Percentiles rank a stretch among this genome's conserved stretches.
Conservation (phyloP, 139 green algal species). For the Asterochloris sp. region DNA sequence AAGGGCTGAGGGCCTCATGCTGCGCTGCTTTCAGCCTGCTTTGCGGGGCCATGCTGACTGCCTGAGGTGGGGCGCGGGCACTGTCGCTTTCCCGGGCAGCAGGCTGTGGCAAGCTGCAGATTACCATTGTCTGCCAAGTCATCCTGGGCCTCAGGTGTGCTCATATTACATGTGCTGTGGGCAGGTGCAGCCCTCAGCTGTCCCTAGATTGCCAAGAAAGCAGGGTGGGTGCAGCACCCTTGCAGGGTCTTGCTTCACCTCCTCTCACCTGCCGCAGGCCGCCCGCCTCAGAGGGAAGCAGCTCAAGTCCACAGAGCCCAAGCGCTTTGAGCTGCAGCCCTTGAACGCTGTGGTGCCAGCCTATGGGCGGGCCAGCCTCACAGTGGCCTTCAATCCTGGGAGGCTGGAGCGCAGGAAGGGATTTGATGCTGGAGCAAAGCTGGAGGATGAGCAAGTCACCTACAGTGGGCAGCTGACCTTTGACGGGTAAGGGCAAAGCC, state of each 20-base stretch:
- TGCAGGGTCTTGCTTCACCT: not conserved
- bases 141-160: too few species aligned
- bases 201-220: too few species aligned
- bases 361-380: not conserved
- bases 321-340: constrained; percentile 5
- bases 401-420: constrained; percentile 3
- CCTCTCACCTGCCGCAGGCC: not conserved
- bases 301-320: constrained; percentile 8
- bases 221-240: too few species aligned
- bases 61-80: too few species aligned
- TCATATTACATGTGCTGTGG: too few species aligned
- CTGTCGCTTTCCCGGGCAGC: too few species aligned
- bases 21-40: too few species aligned
- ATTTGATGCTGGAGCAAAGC: not conserved
- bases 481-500: not conserved
- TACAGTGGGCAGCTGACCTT: constrained; percentile 16
- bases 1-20: too few species aligned
- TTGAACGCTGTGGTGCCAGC: not conserved
- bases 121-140: too few species aligned
- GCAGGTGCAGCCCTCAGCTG: too few species aligned
- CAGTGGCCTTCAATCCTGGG: constrained; percentile 5
- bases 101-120: too few species aligned
- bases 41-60: too few species aligned
- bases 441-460: constrained; percentile 3
- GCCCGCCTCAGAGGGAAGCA: constrained; percentile 1